phyloP scores from a whole-genome alignment of 2,329 filamentous ascomycete species.

The Fusarium penzigii region DNA sequence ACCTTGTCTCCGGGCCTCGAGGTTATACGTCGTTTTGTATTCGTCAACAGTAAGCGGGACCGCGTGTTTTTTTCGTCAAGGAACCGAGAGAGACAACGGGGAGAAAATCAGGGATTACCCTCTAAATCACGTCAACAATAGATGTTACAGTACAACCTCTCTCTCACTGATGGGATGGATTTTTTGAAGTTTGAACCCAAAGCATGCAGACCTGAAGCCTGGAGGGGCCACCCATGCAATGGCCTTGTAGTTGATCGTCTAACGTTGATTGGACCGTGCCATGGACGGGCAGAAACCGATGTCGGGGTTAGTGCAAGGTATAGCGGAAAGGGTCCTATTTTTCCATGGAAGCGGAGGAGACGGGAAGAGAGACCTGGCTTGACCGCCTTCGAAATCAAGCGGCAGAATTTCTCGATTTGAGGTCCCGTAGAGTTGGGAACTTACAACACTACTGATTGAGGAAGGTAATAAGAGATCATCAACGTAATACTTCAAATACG shows the following conservation, averaged over 20 bases:
- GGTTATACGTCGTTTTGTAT: too few species aligned
- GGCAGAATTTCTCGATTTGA: constrained; percentile 14
- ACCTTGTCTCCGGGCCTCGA: constrained; percentile 14
- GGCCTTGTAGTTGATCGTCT: not conserved
- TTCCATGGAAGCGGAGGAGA: too few species aligned
- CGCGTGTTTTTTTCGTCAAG: constrained; percentile 17
- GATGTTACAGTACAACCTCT: too few species aligned
- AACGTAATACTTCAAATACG: not conserved
- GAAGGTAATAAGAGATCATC: not conserved
- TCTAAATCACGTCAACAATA: constrained; percentile 3
- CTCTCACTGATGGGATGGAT: too few species aligned
- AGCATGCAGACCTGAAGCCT: not conserved
- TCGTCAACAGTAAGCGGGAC: not conserved
- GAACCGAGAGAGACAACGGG: constrained; percentile 14
- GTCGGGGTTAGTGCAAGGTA: constrained; percentile 7
- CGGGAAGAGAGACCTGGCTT: not conserved
- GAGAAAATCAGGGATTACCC: constrained; percentile 23
- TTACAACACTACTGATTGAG: not conserved
- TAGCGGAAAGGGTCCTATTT: too few species aligned
- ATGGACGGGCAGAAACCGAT: constrained; percentile 11
- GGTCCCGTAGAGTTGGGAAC: not conserved
- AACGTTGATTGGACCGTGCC: constrained; percentile 26
- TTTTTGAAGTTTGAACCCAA: too few species aligned
- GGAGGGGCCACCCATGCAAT: not conserved
- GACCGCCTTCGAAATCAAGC: constrained; percentile 21